Evolutionary conservation across 148 eudicot species (phyloP).

Genomic region (Gaultheria prostrata): DNA sequence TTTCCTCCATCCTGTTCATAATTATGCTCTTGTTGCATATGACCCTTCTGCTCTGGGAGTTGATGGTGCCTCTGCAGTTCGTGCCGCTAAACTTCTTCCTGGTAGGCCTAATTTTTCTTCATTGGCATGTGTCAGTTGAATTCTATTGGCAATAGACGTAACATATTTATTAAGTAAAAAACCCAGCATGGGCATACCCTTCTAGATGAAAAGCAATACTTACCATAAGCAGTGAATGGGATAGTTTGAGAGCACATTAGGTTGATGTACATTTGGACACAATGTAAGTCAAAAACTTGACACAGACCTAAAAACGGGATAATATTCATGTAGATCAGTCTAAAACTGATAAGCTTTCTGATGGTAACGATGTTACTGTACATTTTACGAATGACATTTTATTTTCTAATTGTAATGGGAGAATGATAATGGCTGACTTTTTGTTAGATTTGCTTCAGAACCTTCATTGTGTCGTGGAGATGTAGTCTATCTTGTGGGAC

Average conservation of each 20-base stretch:
- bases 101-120: conserved; percentile 33
- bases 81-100: conserved; percentile 92
- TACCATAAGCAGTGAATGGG: not conserved
- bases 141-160: not conserved
- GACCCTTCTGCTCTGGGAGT: conserved; percentile 86
- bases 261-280: not conserved
- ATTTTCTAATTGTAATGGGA: not conserved
- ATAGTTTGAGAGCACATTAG: not conserved
- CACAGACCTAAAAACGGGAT: not conserved
- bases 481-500: conserved; percentile 83
- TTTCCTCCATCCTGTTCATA: conserved; percentile 94
- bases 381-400: not conserved
- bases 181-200: not conserved
- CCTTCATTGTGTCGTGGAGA: conserved; percentile 89
- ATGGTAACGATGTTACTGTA: not conserved
- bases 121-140: not conserved
- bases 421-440: not conserved
- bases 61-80: conserved; percentile 72
- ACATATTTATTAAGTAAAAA: not conserved
- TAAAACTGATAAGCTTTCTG: not conserved
- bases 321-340: not conserved
- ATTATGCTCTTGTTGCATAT: conserved; percentile 91
- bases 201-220: not conserved
- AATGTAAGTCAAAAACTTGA: not conserved
- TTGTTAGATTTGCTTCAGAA: conserved; percentile 40